Evolutionary conservation across 805 yeast genomes (phyloP).

Genomic region (Lipomyces yamadae): DNA sequence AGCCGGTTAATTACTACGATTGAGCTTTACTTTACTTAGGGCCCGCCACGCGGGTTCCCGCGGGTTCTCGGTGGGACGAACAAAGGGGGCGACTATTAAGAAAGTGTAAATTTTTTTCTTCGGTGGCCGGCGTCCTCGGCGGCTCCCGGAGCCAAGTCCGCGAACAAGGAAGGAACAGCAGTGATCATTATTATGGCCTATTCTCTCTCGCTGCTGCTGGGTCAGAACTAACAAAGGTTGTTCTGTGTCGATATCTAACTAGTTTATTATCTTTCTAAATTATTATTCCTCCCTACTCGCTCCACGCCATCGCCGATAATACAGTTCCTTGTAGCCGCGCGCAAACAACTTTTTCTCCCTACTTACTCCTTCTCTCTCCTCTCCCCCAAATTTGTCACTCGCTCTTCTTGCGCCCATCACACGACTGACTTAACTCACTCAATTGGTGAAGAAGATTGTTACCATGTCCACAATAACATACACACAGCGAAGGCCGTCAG

Average conservation of each 20-base stretch:
- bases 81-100: not conserved
- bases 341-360: no score
- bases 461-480: constrained; percentile 28
- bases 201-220: not conserved
- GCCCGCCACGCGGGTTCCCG: not conserved
- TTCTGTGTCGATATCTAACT: no score
- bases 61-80: not conserved
- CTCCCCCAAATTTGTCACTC: not conserved
- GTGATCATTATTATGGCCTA: not conserved
- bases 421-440: not conserved
- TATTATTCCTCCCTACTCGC: not conserved
- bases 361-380: constrained; percentile 1
- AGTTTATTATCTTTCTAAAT: not conserved
- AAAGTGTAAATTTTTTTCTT: not conserved
- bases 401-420: not conserved
- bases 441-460: constrained; percentile 3
- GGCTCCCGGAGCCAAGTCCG: not conserved
- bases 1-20: no score
- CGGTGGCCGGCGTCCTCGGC: not conserved
- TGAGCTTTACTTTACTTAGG: not conserved
- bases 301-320: not conserved
- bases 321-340: no score
- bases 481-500: constrained; percentile 6
- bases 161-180: no score
- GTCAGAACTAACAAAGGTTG: not conserved